A percentile compares a stretch with the other conserved stretches of the same genome.
Evolutionary conservation across 23 red algal genomes (phyloP).

Genomic region (Pyropia yezoensis): DNA sequence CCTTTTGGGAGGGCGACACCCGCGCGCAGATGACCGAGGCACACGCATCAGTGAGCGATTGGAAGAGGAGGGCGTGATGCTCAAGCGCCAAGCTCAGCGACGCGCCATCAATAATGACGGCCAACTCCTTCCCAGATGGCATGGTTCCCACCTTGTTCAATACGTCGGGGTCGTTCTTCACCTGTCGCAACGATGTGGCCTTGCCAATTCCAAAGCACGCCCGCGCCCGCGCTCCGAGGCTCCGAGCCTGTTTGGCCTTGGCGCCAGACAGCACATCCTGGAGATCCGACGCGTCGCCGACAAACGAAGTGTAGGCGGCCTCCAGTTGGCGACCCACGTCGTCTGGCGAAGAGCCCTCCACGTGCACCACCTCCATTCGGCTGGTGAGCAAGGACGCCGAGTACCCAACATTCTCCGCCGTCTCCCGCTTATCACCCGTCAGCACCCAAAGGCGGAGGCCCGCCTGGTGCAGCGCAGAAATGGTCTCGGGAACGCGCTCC

Average conservation of each 20-base stretch:
- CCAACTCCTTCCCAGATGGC: not conserved
- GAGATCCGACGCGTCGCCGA: not conserved
- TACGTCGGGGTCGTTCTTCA: no score
- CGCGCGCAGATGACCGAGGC: conserved; percentile 18
- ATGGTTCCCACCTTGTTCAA: no score
- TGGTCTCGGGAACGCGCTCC: conserved; percentile 8
- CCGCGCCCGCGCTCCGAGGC: no score
- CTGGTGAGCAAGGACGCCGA: not conserved
- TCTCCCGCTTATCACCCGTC: conserved; percentile 32
- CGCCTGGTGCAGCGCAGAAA: conserved; percentile 20
- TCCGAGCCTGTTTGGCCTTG: no score
- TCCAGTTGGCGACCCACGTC: not conserved
- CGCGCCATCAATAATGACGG: conserved; percentile 22
- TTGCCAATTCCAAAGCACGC: no score
- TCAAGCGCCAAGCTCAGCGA: conserved; percentile 11
- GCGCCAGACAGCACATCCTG: not conserved
- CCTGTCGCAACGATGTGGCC: no score
- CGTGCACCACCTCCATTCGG: not conserved
- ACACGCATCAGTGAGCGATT: conserved; percentile 10
- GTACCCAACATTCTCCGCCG: conserved; percentile 29
- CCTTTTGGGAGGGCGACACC: conserved; percentile 29
- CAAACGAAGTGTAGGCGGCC: not conserved
- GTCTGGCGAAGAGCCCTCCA: not conserved
- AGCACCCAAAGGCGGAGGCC: conserved; percentile 24
- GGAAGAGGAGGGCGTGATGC: conserved; percentile 8